Evolutionary conservation across 345 rosid species (phyloP).

Genomic region (Citrus trifoliata): DNA sequence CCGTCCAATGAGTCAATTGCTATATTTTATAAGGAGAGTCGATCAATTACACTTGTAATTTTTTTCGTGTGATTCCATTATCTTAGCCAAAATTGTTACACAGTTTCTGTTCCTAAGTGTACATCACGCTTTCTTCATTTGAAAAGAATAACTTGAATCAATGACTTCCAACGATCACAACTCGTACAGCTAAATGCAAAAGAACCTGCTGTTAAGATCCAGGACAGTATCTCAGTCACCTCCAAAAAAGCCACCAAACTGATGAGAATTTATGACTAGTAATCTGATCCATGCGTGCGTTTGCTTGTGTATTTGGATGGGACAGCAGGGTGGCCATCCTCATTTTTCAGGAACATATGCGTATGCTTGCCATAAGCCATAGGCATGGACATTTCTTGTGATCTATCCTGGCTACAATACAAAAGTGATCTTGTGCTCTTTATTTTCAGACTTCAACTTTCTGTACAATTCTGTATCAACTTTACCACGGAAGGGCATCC

Average conservation of each 20-base stretch:
- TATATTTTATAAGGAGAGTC: not conserved
- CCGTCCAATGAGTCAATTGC: not conserved
- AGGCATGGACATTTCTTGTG: not conserved
- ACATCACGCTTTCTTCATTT: not conserved
- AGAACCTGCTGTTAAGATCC: constrained; percentile 16
- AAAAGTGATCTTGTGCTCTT: constrained; percentile 8
- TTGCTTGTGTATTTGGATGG: not conserved
- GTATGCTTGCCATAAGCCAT: not conserved
- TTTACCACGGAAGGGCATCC: not conserved
- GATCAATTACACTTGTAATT: not conserved
- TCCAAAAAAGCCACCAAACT: not conserved
- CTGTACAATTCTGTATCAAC: constrained; percentile 3
- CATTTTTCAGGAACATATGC: not conserved
- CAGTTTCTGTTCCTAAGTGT: not conserved
- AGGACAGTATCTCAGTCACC: not conserved
- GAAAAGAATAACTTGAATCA: not conserved
- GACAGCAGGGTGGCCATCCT: not conserved
- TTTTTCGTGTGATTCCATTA: not conserved
- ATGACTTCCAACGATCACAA: not conserved
- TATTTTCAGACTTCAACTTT: not conserved
- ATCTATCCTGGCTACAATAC: not conserved
- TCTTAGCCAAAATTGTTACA: constrained; percentile 4
- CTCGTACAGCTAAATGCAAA: constrained; percentile 18
- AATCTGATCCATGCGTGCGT: not conserved
- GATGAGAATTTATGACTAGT: not conserved